Evolutionary conservation across 2,329 filamentous ascomycete species (phyloP).

Genomic region (Coniella lustricola): DNA sequence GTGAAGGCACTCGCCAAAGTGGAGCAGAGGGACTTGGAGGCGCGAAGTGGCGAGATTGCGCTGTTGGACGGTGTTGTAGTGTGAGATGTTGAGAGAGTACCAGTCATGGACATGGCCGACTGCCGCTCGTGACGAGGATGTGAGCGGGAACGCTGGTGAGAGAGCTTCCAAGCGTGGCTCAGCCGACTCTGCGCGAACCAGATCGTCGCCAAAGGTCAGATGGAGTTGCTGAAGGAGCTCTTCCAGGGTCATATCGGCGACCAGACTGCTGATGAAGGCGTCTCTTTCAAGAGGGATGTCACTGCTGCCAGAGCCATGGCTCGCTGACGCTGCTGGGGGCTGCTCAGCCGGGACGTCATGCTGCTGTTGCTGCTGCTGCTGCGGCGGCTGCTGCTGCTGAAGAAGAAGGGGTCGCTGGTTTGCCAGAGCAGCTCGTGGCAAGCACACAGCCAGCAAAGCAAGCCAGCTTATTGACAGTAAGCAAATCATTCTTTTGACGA

Average conservation of each 20-base stretch:
- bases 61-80: constrained; percentile 34
- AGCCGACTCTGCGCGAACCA: constrained; percentile 31
- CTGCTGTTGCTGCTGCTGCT: neutral
- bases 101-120: constrained; percentile 37
- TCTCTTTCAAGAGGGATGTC: constrained; percentile 17
- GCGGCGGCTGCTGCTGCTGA: neutral
- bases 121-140: constrained; percentile 29
- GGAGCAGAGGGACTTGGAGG: constrained; percentile 34
- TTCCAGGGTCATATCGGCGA: constrained; percentile 28
- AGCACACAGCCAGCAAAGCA: neutral
- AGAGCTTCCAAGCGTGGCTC: no score
- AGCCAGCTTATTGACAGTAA: neutral
- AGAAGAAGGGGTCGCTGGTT: neutral
- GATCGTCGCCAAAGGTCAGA: constrained; percentile 36
- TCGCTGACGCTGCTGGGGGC: constrained; percentile 9
- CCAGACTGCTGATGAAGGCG: constrained; percentile 21
- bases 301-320: neutral
- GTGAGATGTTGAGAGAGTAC: constrained; percentile 34
- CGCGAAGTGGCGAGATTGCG: constrained; percentile 30
- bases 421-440: neutral
- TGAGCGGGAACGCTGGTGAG: constrained; percentile 32
- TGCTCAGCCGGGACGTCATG: neutral
- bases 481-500: neutral
- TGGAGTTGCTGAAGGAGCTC: constrained; percentile 34
- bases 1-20: constrained; percentile 37